Evolutionary conservation across 2,329 filamentous ascomycete genomes (phyloP).

Genomic region (Aspergillus fumigatus): DNA sequence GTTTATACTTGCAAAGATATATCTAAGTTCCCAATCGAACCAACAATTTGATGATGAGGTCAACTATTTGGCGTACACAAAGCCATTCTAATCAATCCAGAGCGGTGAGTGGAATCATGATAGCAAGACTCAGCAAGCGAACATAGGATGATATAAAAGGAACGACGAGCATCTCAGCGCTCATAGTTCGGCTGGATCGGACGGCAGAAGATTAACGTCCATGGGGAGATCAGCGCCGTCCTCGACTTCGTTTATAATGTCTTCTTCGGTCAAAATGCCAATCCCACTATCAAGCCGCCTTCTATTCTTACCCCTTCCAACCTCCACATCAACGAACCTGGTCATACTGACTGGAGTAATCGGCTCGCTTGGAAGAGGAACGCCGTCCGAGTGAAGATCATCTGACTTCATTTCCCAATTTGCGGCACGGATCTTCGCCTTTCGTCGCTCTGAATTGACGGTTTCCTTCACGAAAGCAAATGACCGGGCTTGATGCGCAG

Average conservation of each 20-base stretch:
- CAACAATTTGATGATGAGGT: neutral
- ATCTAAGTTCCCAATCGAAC: neutral
- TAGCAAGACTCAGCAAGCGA: neutral
- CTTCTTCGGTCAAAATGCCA: slow-evolving; percentile 30
- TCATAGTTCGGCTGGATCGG: slow-evolving; percentile 21
- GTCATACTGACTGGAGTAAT: slow-evolving; percentile 41
- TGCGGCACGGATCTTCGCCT: slow-evolving; percentile 36
- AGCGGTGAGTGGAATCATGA: too few relatives aligned
- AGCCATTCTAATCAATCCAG: too few relatives aligned
- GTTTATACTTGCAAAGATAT: too few relatives aligned
- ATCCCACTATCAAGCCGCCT: slow-evolving; percentile 40
- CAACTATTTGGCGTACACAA: too few relatives aligned
- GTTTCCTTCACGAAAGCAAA: slow-evolving; percentile 34
- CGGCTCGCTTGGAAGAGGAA: slow-evolving; percentile 32
- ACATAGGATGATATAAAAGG: slow-evolving; percentile 1
- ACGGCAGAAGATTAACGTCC: slow-evolving; percentile 19
- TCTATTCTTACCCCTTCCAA: slow-evolving; percentile 35
- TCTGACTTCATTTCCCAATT: slow-evolving; percentile 39
- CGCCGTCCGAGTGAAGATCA: slow-evolving; percentile 29
- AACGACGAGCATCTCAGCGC: neutral
- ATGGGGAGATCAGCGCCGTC: slow-evolving; percentile 14
- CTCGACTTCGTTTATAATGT: slow-evolving; percentile 29
- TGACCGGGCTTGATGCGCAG: slow-evolving; percentile 29
- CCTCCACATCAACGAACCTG: slow-evolving; percentile 41
- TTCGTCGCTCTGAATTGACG: slow-evolving; percentile 36